These are phyloP conservation scores for Fusarium coffeatum DNA, from an alignment of 2,329 filamentous ascomycete genomes.

Conservation along the genomic window DNA sequence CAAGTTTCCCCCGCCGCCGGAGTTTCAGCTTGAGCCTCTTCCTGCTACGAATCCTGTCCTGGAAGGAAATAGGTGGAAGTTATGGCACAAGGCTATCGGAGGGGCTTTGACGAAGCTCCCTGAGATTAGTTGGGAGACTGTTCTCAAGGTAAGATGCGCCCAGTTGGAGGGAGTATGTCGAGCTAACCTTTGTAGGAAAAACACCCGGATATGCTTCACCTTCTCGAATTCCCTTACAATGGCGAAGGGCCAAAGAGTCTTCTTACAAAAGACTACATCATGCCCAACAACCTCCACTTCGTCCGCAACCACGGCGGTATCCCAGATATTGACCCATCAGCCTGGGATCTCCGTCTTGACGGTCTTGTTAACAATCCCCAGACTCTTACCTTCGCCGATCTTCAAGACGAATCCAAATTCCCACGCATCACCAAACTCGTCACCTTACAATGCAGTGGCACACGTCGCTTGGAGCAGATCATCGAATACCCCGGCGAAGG, in stretches of 20 bases:
- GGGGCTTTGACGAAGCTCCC: slow-evolving; percentile 58
- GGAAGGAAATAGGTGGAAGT: slow-evolving; percentile 66
- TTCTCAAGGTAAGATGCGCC: slow-evolving; percentile 52
- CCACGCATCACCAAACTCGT: slow-evolving; percentile 68
- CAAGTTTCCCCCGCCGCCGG: slow-evolving; percentile 55
- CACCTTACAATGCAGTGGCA: slow-evolving; percentile 76
- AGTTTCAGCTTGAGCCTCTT: slow-evolving; percentile 67
- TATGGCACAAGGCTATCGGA: slow-evolving; percentile 65
- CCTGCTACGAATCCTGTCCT: slow-evolving; percentile 69
- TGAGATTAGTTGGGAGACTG: slow-evolving; percentile 67
- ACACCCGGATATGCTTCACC: slow-evolving; percentile 68
- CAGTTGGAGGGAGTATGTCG: no score
- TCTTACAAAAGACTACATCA: slow-evolving; percentile 67
- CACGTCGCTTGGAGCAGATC: slow-evolving; percentile 76
- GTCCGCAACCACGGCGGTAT: slow-evolving; percentile 79
- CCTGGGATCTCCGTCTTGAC: slow-evolving; percentile 66
- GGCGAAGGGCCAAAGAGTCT: slow-evolving; percentile 70
- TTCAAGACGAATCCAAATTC: slow-evolving; percentile 70
- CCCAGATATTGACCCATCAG: slow-evolving; percentile 69
- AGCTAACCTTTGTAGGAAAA: slow-evolving; percentile 57
- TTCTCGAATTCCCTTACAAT: slow-evolving; percentile 73
- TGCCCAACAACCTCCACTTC: slow-evolving; percentile 69
- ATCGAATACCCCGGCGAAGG: slow-evolving; percentile 73
- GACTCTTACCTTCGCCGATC: slow-evolving; percentile 66
- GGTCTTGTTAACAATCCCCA: slow-evolving; percentile 70